Evolutionary conservation across 1,284 basidiomycete species (phyloP), one percentile per base, ranked within the genome.

Genomic region (Marasmius fiardii): DNA sequence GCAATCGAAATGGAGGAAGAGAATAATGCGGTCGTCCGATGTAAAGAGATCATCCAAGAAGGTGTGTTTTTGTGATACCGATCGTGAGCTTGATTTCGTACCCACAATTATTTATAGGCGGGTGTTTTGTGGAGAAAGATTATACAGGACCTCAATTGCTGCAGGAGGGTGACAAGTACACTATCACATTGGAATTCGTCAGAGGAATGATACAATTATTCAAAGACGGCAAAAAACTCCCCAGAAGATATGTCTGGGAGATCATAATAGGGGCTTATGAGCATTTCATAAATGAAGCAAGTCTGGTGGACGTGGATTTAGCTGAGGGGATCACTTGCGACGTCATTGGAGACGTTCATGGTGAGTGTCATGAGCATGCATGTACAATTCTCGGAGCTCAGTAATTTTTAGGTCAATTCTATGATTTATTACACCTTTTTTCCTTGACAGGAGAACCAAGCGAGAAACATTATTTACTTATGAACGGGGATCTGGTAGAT

Each of bases 401-500:
- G 49, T 43, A 58, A 48, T 18, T 58, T 43, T 16, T 33, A 94
- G 90, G 92, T 21, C 95, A 98, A 81, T 96, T 92, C 75, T 98
- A 93, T 70, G 96, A 98, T 71, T 81, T 98, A 65, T 74, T 95
- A 54, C 89, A 98, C 75, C 77, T 99, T 14, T 85, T 93, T 63
- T 85, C 85, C 5, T 78, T 97, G 63, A 98, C 96, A 0, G 93
- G 92, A 21, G 79, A 85, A 54, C 95, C 95, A 14, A 86, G 78
- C 55, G 83, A 90, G 55, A 86, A 82, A 31, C 94, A 96, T 64
- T 88, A 88, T 64, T 73, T 97, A 49, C 75, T 96, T 41, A 96
- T 97, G 88, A 97, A 96, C 69, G 95, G 93, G 16, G 95, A 98
- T 76, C 88, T 97, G 57, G 97, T 99, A 41, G 97, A 99, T 71